These are phyloP conservation scores for Poronia punctata DNA, from an alignment of 495 filamentous ascomycete genomes.

Conservation along the genomic window DNA sequence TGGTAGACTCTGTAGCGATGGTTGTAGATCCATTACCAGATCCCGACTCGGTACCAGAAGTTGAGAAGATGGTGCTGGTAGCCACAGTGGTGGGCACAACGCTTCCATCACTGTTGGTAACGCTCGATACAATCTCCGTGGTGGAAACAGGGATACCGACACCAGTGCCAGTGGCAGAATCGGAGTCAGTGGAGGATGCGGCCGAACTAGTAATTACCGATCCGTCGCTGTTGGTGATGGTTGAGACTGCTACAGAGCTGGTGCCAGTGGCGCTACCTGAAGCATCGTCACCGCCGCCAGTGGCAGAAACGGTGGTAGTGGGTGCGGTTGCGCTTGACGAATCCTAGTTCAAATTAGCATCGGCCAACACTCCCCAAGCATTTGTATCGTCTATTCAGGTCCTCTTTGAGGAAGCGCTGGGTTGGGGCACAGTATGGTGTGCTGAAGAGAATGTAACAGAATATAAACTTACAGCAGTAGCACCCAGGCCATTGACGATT, in stretches of 20 bases:
- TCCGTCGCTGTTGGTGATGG: conserved; percentile 9
- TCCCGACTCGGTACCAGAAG: conserved; percentile 13
- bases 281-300: conserved; percentile 1
- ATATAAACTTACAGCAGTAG: conserved; percentile 18
- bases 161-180: conserved; percentile 1
- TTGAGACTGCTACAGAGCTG: conserved; percentile 4
- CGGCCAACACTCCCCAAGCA: conserved; percentile 7
- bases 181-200: conserved; percentile 1
- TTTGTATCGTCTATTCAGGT: conserved; percentile 1
- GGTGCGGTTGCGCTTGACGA: conserved; percentile 8
- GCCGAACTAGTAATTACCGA: conserved; percentile 4
- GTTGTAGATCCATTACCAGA: conserved; percentile 14
- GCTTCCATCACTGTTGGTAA: conserved; percentile 21
- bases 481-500: conserved; percentile 15
- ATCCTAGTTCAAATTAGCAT: neutral
- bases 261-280: conserved; percentile 21
- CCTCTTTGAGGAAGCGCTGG: too few relatives aligned
- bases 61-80: conserved; percentile 21
- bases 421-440: too few relatives aligned
- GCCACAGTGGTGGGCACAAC: conserved; percentile 17
- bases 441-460: neutral
- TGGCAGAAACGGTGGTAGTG: conserved; percentile 17
- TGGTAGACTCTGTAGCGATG: conserved; percentile 17
- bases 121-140: conserved; percentile 20
- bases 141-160: conserved; percentile 20